Conservation (phyloP, 371 early-diverging fungal genomes). For the Cokeromyces recurvatus region DNA sequence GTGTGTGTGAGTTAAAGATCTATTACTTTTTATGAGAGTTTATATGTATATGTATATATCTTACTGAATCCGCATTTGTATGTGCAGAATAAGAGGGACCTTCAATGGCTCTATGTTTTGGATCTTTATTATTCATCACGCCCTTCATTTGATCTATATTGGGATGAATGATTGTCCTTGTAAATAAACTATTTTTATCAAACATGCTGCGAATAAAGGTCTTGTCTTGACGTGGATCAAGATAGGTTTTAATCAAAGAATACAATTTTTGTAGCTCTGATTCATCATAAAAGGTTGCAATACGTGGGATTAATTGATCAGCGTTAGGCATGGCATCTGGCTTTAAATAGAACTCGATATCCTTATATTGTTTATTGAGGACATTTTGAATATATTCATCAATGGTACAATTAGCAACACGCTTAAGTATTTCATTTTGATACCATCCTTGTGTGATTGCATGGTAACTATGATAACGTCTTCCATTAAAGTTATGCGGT, state of each 20-base stretch:
- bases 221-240: conserved; percentile 1
- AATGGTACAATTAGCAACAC: conserved; percentile 52
- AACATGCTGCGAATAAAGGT: not conserved
- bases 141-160: not conserved
- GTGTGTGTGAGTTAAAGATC: not conserved
- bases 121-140: conserved; percentile 2
- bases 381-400: conserved; percentile 54
- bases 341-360: conserved; percentile 56
- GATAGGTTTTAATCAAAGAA: not conserved
- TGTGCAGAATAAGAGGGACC: conserved; percentile 40
- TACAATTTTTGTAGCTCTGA: not conserved
- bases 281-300: not conserved
- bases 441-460: conserved; percentile 68
- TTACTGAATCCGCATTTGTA: conserved; percentile 61
- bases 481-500: conserved; percentile 60
- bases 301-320: conserved; percentile 21
- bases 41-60: not conserved
- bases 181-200: conserved; percentile 6
- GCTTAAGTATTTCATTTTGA: conserved; percentile 63
- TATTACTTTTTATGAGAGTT: too few relatives aligned
- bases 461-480: conserved; percentile 54
- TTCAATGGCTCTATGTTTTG: conserved; percentile 16
- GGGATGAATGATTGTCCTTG: not conserved
- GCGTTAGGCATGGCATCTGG: conserved; percentile 28
- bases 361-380: conserved; percentile 34